Evolutionary conservation across 306 rosid species (phyloP).

Genomic region (Prunus salicina): DNA sequence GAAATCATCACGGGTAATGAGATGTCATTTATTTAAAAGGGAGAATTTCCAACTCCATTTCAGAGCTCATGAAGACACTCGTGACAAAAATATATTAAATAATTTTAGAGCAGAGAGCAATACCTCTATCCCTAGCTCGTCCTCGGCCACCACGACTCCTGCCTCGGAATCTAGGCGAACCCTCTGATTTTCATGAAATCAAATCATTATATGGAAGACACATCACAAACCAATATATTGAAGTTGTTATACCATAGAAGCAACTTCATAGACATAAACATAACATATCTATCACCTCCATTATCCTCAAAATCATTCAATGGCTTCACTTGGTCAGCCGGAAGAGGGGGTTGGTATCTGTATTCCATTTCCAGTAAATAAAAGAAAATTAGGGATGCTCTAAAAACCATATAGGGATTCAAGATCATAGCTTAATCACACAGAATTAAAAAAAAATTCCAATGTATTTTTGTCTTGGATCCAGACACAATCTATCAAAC

Average conservation of each 20-base stretch:
- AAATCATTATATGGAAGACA: not conserved
- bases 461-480: not conserved
- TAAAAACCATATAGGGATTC: not conserved
- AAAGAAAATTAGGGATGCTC: constrained; percentile 6
- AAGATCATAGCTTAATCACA: not conserved
- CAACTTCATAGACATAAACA: constrained; percentile 1
- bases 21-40: not conserved
- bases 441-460: not conserved
- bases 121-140: constrained; percentile 69
- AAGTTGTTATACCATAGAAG: not conserved
- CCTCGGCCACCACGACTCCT: constrained; percentile 70
- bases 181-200: constrained; percentile 46
- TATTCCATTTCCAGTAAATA: constrained; percentile 4
- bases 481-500: not conserved
- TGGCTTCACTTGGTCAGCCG: constrained; percentile 81
- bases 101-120: constrained; percentile 13
- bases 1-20: not conserved
- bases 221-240: not conserved
- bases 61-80: not conserved
- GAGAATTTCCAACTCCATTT: not conserved
- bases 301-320: constrained; percentile 69
- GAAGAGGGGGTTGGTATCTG: constrained; percentile 84
- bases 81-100: not conserved
- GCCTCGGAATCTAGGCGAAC: constrained; percentile 62
- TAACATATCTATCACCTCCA: constrained; percentile 50